Evolutionary conservation across 2,329 filamentous ascomycete species (phyloP), one percentile per base, ranked within the genome.

Genomic region (Didymella sp.): DNA sequence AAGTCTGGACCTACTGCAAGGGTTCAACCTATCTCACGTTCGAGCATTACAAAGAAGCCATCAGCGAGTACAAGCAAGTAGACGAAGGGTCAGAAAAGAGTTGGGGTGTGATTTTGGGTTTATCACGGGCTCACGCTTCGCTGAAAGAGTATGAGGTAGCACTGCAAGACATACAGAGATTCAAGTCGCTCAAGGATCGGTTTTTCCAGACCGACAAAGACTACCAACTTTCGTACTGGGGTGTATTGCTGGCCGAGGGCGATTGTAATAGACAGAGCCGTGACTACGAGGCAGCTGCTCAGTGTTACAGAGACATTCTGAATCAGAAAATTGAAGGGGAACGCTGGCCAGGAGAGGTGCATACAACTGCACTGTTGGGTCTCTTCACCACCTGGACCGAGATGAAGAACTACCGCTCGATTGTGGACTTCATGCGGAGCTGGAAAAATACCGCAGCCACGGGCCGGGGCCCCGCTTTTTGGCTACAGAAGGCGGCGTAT

Each of bases 21-120:
- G 46, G 46, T 8, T 12, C 25, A 8, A 31, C 37, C 24, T 30
- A 41, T n/a, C 17, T 41, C 12, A n/a, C 12, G 1, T 41, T 49
- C 25, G 33, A 31, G 12, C 35, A 41, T 17, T 4, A 53, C 51
- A 42, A 8, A 33, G 42, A 41, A 47, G 51, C 51, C n/a, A 22
- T 53, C 24, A 2, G 15, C 12, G 24, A 21, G 22, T 41, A 22
- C 27, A 21, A 53, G 27, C 15, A 35, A 25, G 47, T 22, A 6
- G 37, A 15, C 6, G 12, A 41, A 5, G 7, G 25, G 4, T 22
- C 37, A 13, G 12, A 24, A 13, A 41, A 4, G 21, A 6, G 40
- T 11, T 42, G 40, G 40, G 22, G 40, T 3, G 40, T 42, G 5
- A 3, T 27, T 17, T 15, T 42, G 6, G 40, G 40, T 8, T 3